These are phyloP conservation scores for Aspergillus novofumigatus DNA, from an alignment of 2,329 filamentous ascomycete species.

Conservation along the genomic window DNA sequence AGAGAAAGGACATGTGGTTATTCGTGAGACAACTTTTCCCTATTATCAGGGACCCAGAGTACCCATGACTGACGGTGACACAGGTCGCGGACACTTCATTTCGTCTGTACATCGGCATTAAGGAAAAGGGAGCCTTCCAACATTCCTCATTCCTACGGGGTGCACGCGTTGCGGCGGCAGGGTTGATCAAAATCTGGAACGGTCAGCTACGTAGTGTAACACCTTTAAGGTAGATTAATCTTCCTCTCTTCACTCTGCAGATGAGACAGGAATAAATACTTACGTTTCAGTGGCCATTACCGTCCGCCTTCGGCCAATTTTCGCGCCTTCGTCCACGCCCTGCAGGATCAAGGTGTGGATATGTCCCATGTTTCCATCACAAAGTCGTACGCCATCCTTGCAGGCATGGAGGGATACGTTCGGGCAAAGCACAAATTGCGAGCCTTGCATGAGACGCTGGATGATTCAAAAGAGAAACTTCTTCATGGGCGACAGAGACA, in stretches of 20 bases:
- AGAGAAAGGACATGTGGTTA: constrained; percentile 88
- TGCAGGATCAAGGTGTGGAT: constrained; percentile 71
- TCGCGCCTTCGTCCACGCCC: constrained; percentile 68
- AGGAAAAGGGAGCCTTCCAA: constrained; percentile 82
- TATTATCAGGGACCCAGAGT: not conserved
- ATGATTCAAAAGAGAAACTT: constrained; percentile 3
- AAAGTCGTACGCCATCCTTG: constrained; percentile 74
- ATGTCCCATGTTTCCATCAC: constrained; percentile 74
- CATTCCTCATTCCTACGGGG: constrained; percentile 88
- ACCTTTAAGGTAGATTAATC: constrained; percentile 42
- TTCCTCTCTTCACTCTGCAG: not conserved
- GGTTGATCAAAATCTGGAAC: constrained; percentile 78
- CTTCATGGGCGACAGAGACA: not conserved
- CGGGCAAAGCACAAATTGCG: constrained; percentile 51
- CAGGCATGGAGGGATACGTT: constrained; percentile 76
- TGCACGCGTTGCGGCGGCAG: constrained; percentile 74
- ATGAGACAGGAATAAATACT: constrained; percentile 1
- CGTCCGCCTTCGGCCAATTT: constrained; percentile 80
- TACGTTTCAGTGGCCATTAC: constrained; percentile 69
- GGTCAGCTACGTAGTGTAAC: constrained; percentile 71
- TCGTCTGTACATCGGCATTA: constrained; percentile 79
- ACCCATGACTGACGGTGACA: not conserved
- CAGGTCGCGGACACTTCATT: constrained; percentile 69
- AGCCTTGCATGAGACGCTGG: constrained; percentile 18
- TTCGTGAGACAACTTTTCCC: constrained; percentile 52